These are phyloP conservation scores for Calonectria hawksworthii DNA, from an alignment of 2,329 filamentous ascomycete species.

Conservation along the genomic window DNA sequence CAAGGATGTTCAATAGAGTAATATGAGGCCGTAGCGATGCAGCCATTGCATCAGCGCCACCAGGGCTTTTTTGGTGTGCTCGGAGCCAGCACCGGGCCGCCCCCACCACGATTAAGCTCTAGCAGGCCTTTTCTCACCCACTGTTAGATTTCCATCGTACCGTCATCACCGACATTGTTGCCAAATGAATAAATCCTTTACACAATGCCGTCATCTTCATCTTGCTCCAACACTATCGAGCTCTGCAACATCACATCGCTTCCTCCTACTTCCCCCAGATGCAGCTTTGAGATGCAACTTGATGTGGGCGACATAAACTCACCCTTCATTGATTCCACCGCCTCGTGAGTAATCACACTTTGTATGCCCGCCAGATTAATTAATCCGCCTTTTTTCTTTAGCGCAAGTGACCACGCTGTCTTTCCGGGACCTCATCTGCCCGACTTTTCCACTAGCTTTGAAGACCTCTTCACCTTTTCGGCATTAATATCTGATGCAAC, in stretches of 20 bases:
- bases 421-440: not conserved
- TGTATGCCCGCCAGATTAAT: not conserved
- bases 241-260: not conserved
- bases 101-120: not conserved
- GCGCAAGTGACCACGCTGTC: slow-evolving; percentile 55
- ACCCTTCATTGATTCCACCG: not conserved
- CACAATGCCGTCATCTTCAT: not conserved
- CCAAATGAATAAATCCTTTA: not conserved
- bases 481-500: slow-evolving; percentile 71
- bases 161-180: not conserved
- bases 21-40: not conserved
- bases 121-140: not conserved
- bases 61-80: not conserved
- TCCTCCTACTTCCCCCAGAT: not conserved
- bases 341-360: not conserved
- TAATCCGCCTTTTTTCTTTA: slow-evolving; percentile 42
- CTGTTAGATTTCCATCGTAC: not conserved
- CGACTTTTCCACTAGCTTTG: not conserved
- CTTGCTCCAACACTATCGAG: not conserved
- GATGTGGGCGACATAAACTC: not conserved
- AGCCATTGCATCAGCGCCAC: not conserved
- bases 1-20: not conserved
- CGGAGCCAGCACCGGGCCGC: not conserved
- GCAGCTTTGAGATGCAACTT: not conserved
- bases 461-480: slow-evolving; percentile 75